Conservation (phyloP, 345 rosid species). For the Euclidium syriacum region DNA sequence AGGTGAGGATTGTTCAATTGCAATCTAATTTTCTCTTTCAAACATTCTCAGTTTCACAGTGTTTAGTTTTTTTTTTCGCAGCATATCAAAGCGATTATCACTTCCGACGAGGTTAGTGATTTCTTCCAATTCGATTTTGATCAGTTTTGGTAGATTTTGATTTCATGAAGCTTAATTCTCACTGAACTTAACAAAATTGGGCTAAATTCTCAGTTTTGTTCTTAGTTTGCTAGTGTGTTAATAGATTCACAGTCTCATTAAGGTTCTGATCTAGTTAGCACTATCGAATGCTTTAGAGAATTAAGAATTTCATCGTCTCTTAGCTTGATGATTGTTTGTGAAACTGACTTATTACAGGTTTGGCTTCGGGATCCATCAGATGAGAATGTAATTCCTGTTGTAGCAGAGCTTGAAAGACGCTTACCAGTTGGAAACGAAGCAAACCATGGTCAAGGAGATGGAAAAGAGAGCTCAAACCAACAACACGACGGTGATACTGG, state of each 20-base stretch:
- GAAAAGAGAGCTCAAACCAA: conserved; percentile 38
- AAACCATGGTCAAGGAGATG: conserved; percentile 42
- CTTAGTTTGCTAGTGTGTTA: neutral
- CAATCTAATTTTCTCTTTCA: neutral
- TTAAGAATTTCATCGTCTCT: neutral
- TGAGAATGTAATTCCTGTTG: conserved; percentile 77
- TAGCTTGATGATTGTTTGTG: neutral
- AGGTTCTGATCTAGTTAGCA: neutral
- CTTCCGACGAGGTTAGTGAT: conserved; percentile 77
- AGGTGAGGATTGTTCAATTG: conserved; percentile 34
- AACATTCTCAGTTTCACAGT: neutral
- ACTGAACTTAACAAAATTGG: neutral
- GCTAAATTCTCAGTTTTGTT: neutral
- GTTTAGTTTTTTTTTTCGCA: conserved; percentile 27
- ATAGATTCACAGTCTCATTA: no score
- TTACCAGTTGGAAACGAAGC: conserved; percentile 42
- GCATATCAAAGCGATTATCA: conserved; percentile 97
- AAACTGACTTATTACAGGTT: conserved; percentile 47
- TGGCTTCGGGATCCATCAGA: conserved; percentile 81
- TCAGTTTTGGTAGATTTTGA: neutral
- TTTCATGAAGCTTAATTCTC: neutral
- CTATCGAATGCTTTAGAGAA: neutral
- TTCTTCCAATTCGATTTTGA: neutral
- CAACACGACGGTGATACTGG: conserved; percentile 62
- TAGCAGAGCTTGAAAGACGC: conserved; percentile 87